Evolutionary conservation across 805 yeast species (phyloP), one percentile per base, ranked within the genome.

Genomic region (Hanseniaspora lindneri): DNA sequence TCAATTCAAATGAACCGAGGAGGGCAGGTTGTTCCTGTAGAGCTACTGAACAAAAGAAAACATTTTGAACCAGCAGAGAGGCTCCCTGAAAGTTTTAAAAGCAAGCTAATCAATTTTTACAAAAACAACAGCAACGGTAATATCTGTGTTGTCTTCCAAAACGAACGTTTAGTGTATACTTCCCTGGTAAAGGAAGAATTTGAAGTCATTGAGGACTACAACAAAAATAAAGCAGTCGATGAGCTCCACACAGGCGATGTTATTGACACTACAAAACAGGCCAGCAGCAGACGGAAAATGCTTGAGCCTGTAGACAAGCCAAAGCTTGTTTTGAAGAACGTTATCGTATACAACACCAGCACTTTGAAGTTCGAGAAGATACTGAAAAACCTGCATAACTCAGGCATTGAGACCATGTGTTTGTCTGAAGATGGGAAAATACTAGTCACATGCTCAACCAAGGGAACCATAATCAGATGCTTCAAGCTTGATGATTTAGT

Each of bases 311-410:
- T 23, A 16, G 33, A 33, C 10, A 44, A 35, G 10, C 41, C 44
- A 4, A 36, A 39, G 32, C 36, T 49, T 25, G 33, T 57, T 3
- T 37, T 61, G 27, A 57, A 58, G 42, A 62, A 62, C 47, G 83
- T 87, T 4, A 76, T 87, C 0, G 69, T 92, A 2, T 88, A 83
- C 61, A 95, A 92, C 60, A 77, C 92, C 1, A 60, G 76, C 30
- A 71, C 81, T 17, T 64, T 85, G 23, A 79, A 79, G 51, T 95
- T 95, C 0, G 60, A 87, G 28, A 83, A 84, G 51, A 56, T 60
- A 41, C 34, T 64, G 35, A 58, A 56, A 30, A 51, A 57, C 11
- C 60, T 61, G 4, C 67, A 64, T 43, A 60, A 59, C 37, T 59
- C 64, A 8, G 60, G 58, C 36, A 54, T 64, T 1, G 54, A 56